A percentile compares a stretch with the other conserved stretches of the same genome.
These are phyloP conservation scores for Amylocarpus encephaloides DNA, from an alignment of 2,329 filamentous ascomycete species.

Conservation along the genomic window DNA sequence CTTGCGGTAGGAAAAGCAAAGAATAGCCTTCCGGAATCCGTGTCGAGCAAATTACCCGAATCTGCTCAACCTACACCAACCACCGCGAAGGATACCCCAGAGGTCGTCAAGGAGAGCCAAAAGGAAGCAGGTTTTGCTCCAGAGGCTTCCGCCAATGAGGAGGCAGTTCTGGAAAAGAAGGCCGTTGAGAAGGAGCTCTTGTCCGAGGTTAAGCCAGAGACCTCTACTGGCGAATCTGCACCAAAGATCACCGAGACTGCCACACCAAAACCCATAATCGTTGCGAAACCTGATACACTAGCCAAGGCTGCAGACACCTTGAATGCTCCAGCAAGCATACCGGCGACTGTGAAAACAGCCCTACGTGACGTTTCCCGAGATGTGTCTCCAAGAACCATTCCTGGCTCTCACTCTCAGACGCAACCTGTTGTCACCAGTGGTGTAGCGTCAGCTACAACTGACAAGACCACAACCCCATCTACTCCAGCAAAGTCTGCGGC, in stretches of 20 bases:
- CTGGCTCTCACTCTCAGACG: constrained; percentile 21
- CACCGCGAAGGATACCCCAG: constrained; percentile 46
- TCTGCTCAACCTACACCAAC: constrained; percentile 35
- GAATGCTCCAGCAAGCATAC: neutral
- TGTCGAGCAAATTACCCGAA: constrained; percentile 35
- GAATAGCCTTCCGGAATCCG: neutral
- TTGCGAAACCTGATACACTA: neutral
- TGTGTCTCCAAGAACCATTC: constrained; percentile 28
- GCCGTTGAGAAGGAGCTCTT: constrained; percentile 68
- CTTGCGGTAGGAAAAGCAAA: constrained; percentile 21
- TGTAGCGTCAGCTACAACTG: constrained; percentile 18
- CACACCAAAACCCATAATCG: neutral
- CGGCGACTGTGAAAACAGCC: constrained; percentile 2
- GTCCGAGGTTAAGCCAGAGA: constrained; percentile 48
- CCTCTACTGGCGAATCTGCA: neutral
- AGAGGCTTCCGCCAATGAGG: constrained; percentile 60
- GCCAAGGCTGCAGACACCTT: neutral
- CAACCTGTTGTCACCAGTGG: constrained; percentile 25
- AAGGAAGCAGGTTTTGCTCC: constrained; percentile 53
- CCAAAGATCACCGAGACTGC: neutral
- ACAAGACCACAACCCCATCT: constrained; percentile 15
- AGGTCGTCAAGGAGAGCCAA: constrained; percentile 52
- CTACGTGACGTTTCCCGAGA: constrained; percentile 21
- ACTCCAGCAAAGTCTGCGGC: constrained; percentile 18
- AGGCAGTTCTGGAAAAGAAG: constrained; percentile 71